Conservation (phyloP, 768 basidiomycete species). For the Dendrothele bispora region DNA sequence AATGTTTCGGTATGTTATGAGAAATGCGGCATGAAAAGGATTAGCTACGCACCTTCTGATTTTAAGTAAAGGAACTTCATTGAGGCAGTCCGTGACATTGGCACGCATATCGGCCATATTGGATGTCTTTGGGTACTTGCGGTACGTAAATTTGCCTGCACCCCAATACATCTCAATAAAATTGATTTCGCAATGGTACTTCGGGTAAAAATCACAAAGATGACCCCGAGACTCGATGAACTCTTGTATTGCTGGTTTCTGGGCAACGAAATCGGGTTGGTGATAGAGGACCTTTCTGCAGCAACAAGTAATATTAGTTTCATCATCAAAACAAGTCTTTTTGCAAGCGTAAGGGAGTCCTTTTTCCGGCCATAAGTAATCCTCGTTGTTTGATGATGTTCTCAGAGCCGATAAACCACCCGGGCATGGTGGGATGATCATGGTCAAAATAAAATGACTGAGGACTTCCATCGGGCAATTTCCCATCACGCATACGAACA, state of each 20-base stretch:
- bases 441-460: slow-evolving; percentile 33
- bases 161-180: slow-evolving; percentile 9
- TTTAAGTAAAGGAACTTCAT: no score
- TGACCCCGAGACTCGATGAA: not conserved
- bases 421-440: slow-evolving; percentile 28
- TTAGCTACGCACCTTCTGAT: no score
- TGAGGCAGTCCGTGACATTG: no score
- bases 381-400: slow-evolving; percentile 20
- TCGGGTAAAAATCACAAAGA: slow-evolving; percentile 7
- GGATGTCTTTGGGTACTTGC: no score
- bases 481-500: slow-evolving; percentile 19
- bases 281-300: not conserved
- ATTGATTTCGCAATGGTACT: slow-evolving; percentile 7
- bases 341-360: no score
- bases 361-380: slow-evolving; percentile 13
- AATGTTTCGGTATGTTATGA: no score
- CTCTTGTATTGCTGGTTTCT: slow-evolving; percentile 1
- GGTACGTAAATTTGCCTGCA: no score
- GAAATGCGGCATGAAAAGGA: no score
- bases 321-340: slow-evolving; percentile 8
- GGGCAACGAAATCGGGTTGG: slow-evolving; percentile 4
- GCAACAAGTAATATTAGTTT: slow-evolving; percentile 4
- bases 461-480: slow-evolving; percentile 15
- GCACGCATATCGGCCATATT: no score
- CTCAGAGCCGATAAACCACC: slow-evolving; percentile 38